Evolutionary conservation across 2,329 filamentous ascomycete genomes (phyloP).

Genomic region (Arthrinium phaeospermum): DNA sequence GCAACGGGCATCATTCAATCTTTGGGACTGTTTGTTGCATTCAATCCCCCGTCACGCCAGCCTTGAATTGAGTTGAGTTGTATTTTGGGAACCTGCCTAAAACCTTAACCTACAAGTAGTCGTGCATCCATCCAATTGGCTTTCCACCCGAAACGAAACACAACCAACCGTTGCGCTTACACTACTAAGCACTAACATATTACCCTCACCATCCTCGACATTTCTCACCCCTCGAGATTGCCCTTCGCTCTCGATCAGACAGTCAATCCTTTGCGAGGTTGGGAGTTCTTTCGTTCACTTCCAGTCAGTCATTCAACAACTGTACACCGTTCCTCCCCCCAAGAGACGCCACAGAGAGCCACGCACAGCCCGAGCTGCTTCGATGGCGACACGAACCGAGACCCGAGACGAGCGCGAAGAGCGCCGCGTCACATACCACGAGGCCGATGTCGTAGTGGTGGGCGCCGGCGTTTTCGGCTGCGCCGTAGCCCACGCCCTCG

Average conservation of each 20-base stretch:
- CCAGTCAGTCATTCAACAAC: neutral
- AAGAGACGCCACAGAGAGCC: neutral
- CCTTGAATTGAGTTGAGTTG: neutral
- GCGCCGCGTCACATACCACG: conserved; percentile 61
- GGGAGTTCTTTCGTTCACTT: neutral
- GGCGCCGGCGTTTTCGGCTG: conserved; percentile 92
- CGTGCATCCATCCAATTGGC: neutral
- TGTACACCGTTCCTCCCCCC: neutral
- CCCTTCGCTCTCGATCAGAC: neutral
- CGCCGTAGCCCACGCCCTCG: conserved; percentile 82
- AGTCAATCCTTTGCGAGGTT: neutral
- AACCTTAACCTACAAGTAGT: conserved; percentile 1
- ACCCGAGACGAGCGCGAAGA: conserved; percentile 48
- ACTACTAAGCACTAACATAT: neutral
- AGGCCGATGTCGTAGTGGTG: conserved; percentile 86
- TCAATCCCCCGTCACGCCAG: neutral
- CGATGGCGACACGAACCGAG: conserved; percentile 24
- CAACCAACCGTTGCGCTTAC: neutral
- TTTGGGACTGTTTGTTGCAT: neutral
- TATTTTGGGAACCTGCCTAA: conserved; percentile 1
- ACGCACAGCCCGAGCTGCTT: neutral
- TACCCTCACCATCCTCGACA: neutral
- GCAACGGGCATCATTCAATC: neutral
- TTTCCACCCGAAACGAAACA: neutral
- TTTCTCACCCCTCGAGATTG: neutral